Evolutionary conservation across 2,329 filamentous ascomycete genomes (phyloP).

Genomic region (Trichoderma sp.): DNA sequence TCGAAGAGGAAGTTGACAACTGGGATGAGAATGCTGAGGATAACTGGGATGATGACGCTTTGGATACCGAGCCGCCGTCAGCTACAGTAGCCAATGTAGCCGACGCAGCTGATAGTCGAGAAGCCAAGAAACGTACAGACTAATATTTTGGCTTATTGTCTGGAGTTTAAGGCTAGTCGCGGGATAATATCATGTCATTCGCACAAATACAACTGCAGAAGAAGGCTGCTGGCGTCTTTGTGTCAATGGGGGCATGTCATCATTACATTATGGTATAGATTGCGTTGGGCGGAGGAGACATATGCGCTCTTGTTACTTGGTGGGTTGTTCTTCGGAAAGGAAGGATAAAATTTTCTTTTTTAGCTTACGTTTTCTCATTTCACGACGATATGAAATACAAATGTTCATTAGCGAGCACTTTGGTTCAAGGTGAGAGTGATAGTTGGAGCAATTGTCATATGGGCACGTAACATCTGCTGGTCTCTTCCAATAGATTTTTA

Average conservation of each 20-base stretch:
- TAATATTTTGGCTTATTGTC: slow-evolving; percentile 30
- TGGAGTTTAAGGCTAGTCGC: not conserved
- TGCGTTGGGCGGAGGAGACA: not conserved
- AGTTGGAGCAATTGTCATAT: not conserved
- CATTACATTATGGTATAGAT: slow-evolving; percentile 3
- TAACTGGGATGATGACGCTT: slow-evolving; percentile 58
- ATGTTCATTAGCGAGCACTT: not conserved
- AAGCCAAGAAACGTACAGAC: slow-evolving; percentile 42
- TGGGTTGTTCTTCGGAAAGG: not conserved
- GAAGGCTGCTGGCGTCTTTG: not conserved
- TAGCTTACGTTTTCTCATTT: not conserved
- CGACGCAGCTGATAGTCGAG: slow-evolving; percentile 38
- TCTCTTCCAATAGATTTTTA: not conserved
- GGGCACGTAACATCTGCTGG: not conserved
- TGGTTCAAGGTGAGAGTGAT: not conserved
- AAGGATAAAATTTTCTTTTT: not conserved
- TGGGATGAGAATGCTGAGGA: slow-evolving; percentile 84
- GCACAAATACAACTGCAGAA: not conserved
- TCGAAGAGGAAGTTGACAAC: slow-evolving; percentile 87
- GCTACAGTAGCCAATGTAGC: slow-evolving; percentile 31
- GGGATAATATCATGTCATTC: not conserved
- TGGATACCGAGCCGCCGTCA: slow-evolving; percentile 31
- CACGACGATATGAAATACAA: not conserved
- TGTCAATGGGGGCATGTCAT: not conserved
- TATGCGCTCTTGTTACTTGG: not conserved